Percentiles rank a stretch among this genome's conserved stretches.
These are phyloP conservation scores for Straminergon stramineum DNA, from an alignment of 225 moss, liverwort and hornwort species.

Conservation along the genomic window DNA sequence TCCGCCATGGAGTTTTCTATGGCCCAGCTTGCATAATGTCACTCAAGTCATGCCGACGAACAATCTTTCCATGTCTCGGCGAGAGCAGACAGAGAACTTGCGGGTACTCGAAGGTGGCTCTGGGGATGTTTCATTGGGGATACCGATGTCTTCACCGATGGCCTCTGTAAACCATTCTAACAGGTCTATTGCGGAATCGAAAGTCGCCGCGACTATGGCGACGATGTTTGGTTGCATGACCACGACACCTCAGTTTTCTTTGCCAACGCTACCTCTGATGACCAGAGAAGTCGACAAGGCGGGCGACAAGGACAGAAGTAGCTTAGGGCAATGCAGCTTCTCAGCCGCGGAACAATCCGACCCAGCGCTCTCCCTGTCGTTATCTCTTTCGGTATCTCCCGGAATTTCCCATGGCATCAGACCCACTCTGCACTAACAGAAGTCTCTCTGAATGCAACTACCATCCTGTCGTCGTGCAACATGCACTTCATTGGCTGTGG, in stretches of 20 bases:
- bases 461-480: background rate
- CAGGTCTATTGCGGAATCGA: slow-evolving; percentile 18
- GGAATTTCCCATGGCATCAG: background rate
- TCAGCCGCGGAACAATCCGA: background rate
- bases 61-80: background rate
- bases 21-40: slow-evolving; percentile 21
- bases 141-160: background rate
- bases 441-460: background rate
- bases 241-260: background rate
- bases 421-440: background rate
- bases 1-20: slow-evolving; percentile 24
- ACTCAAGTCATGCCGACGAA: background rate
- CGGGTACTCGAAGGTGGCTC: background rate
- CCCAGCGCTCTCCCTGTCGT: slow-evolving; percentile 23
- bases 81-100: background rate
- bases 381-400: slow-evolving; percentile 12
- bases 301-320: background rate
- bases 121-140: background rate
- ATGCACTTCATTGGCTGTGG: background rate
- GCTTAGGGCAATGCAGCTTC: background rate
- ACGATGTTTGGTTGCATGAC: slow-evolving; percentile 38
- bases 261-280: slow-evolving; percentile 9
- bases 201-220: slow-evolving; percentile 31
- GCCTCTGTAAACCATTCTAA: background rate
- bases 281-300: background rate